Evolutionary conservation across 1,284 basidiomycete species (phyloP), one percentile per base, ranked within the genome.

Genomic region (Sphaerobolus stellatus): DNA sequence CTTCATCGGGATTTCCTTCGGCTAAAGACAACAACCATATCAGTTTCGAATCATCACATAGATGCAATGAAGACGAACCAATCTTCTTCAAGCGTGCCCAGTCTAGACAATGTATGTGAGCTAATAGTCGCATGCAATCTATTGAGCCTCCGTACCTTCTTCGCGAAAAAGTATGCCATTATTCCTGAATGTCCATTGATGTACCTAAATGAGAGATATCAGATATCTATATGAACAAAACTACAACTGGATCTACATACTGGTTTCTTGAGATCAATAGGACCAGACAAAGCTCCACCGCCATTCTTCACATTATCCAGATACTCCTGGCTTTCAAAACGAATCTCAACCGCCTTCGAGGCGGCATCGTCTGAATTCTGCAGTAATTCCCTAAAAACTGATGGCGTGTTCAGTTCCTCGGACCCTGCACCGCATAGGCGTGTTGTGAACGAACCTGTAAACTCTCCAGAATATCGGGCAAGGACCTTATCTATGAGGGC

Each of bases 321-420:
- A 56, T 78, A 84, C 7, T 64, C 67, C 65, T 83, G 72, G 0
- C 90, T 90, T 66, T 90, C 84, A 61, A 94, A 94, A 57, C 79
- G 82, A 61, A 95, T 91, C 69, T 94, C 90, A 1, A 90, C 92
- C 33, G 82, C 74, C 53, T 80, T 83, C 5, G 94, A 89, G 38
- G 84, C 86, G 1, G 93, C 94, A 72, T 98, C 96, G 67, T 98
- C 95, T 14, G 95, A 95, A 66, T 98, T 98, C 75, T 98, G 80
- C 0, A 98, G 75, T 9, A 98, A 82, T 68, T 98, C 95, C 36
- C 95, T 82, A 64, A 94, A 96, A 44, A 95, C 91, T 82, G 53
- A 14, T 18, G 27, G 4, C 2, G n/a, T 44, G 25, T 11, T 22
- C 24, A 20, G 24, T 3, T 24, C 13, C 3, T 16, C 14, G 34